Evolutionary conservation across 352 stramenopile species (phyloP), one percentile per base, ranked within the genome.

Genomic region (Globisporangium iwayamae): DNA sequence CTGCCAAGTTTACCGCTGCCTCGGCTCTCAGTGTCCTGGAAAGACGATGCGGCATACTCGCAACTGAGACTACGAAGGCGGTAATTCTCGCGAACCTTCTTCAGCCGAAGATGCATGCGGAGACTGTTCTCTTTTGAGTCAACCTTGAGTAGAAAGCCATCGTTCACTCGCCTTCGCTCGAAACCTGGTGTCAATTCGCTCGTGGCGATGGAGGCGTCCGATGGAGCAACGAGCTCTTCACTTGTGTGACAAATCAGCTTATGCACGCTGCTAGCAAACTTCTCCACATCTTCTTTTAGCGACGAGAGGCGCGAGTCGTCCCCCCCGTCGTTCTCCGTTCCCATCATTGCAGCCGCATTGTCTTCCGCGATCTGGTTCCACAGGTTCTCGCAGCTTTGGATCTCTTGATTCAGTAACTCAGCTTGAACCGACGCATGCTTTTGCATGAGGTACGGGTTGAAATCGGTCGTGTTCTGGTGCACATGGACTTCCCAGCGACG

Each of bases 21-120:
- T 60, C 67, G 70, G 36, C 73, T 77, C 39, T 89, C 79, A 1
- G 78, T 79, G 59, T 85, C 78, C 3, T 77, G 66, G 45, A 83
- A 63, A 18, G 73, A 79, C 4, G 73, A 75, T 5, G 69, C 76
- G 14, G 72, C 69, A 22, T 70, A 87, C 58, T 91, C 82, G 34
- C 73, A 89, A 39, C 81, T 93, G 3, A 90, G 47, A 57, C 85
- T 91, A 41, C 81, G 68, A 28, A 85, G 60, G n/a, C 81, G 82
- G 47, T 87, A 90, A 45, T 86, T 79, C 48, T 89, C 76, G 10
- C 72, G 71, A 38, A 91, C 81, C 36, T 63, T 69, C 53, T 93
- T 94, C 30, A 94, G 58, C 2, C 73, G 68, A 38, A 95, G 67
- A 28, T 85, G 78, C 83, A 95, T 95, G 8, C 86, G 83, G n/a